Conservation (phyloP, 768 basidiomycete species). For the Russula brevipes region DNA sequence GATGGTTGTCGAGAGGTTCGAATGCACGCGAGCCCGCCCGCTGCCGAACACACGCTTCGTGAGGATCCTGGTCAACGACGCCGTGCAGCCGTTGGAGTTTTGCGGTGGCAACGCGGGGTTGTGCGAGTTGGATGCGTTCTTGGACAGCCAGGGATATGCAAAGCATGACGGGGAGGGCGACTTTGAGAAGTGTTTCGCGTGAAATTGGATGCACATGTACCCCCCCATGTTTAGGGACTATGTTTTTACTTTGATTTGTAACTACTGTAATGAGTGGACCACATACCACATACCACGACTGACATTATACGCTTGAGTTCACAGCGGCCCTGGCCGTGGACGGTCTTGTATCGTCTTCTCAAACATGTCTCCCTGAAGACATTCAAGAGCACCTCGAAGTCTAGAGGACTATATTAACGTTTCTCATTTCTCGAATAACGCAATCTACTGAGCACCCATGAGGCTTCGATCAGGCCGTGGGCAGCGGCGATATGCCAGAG, state of each 20-base stretch:
- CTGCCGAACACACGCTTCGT: slow-evolving; percentile 40
- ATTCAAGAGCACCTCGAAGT: slow-evolving; percentile 43
- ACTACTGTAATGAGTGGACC: no score
- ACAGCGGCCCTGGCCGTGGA: no score
- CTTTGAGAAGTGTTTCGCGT: slow-evolving; percentile 50
- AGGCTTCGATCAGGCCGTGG: slow-evolving; percentile 66
- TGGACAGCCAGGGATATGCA: slow-evolving; percentile 67
- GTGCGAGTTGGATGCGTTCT: slow-evolving; percentile 60
- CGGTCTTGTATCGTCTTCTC: neutral
- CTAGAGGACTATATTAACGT: slow-evolving; percentile 63
- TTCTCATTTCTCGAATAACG: slow-evolving; percentile 50
- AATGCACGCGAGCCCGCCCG: slow-evolving; percentile 35
- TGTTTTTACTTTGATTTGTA: no score
- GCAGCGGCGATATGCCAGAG: slow-evolving; percentile 62
- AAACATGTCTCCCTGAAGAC: slow-evolving; percentile 21
- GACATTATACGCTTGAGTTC: no score
- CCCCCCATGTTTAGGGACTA: no score
- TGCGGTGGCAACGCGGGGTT: slow-evolving; percentile 55
- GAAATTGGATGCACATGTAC: no score
- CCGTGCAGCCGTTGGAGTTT: slow-evolving; percentile 55
- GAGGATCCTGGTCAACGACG: slow-evolving; percentile 76
- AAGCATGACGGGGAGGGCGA: slow-evolving; percentile 64
- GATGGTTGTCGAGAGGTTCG: slow-evolving; percentile 69
- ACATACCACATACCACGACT: no score
- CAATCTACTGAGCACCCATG: slow-evolving; percentile 58